A percentile compares a stretch with the other conserved stretches of the same genome.
Evolutionary conservation across 192 early-diverging fungal species (phyloP).

Genomic region (Gryganskiella cystojenkinii): DNA sequence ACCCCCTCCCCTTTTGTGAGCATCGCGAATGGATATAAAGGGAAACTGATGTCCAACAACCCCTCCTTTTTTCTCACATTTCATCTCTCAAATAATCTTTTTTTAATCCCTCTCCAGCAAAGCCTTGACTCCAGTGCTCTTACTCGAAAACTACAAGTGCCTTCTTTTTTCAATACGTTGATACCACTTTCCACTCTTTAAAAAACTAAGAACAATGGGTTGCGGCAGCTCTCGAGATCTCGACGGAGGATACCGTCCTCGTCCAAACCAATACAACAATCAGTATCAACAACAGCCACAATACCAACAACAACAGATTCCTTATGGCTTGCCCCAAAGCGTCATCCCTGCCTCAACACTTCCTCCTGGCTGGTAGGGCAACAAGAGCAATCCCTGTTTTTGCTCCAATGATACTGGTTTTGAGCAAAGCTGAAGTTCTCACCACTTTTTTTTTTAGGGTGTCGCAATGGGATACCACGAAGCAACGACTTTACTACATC

Average conservation of each 20-base stretch:
- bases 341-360: constrained; percentile 39
- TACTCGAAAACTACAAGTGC: no score
- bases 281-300: constrained; percentile 4
- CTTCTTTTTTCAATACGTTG: no score
- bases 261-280: neutral
- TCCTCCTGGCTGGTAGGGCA: constrained; percentile 42
- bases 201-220: constrained; percentile 15
- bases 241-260: neutral
- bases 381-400: neutral
- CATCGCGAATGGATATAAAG: neutral
- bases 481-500: constrained; percentile 6
- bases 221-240: constrained; percentile 24
- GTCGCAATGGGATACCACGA: constrained; percentile 6
- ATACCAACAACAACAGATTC: constrained; percentile 7
- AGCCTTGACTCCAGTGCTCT: neutral
- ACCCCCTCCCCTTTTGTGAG: neutral
- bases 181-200: neutral
- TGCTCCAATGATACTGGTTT: neutral
- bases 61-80: neutral
- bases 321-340: constrained; percentile 26
- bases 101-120: neutral
- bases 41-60: neutral
- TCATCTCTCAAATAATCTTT: neutral
- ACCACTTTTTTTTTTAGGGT: neutral
- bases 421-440: neutral